phyloP scores from a whole-genome alignment of 108 stramenopile genomes.

The Nitzschia putrida region DNA sequence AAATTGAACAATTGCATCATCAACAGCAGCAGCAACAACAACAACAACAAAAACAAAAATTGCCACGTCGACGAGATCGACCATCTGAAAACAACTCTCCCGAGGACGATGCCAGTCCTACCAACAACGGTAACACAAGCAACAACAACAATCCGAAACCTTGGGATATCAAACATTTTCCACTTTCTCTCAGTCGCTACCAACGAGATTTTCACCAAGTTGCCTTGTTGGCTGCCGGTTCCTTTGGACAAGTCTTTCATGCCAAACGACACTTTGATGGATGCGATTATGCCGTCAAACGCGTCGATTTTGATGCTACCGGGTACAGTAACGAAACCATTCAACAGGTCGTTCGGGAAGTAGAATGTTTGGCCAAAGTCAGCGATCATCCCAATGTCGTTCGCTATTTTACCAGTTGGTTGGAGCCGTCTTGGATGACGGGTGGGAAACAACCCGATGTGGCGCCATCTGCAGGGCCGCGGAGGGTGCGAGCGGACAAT shows the following conservation, averaged over 20 bases:
- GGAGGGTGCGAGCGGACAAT: not conserved
- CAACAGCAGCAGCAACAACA: not conserved
- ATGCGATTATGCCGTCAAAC: conserved; percentile 80
- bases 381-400: conserved; percentile 91
- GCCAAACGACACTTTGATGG: conserved; percentile 81
- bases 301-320: conserved; percentile 69
- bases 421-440: conserved; percentile 90
- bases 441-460: conserved; percentile 38
- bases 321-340: conserved; percentile 75
- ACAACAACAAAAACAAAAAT: too few relatives aligned
- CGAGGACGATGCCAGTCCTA: not conserved
- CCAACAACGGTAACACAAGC: not conserved
- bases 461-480: not conserved
- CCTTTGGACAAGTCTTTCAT: conserved; percentile 90
- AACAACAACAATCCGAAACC: conserved; percentile 33
- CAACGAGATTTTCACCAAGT: conserved; percentile 80
- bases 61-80: too few relatives aligned
- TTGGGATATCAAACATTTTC: conserved; percentile 74
- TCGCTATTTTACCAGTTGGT: conserved; percentile 90
- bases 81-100: not conserved
- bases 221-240: conserved; percentile 69
- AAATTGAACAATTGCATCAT: conserved; percentile 45
- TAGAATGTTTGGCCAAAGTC: conserved; percentile 78
- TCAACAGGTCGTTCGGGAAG: conserved; percentile 82
- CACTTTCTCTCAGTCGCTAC: conserved; percentile 80